phyloP scores from a whole-genome alignment of 2,329 filamentous ascomycete genomes.

The Colletotrichum theobromicola region DNA sequence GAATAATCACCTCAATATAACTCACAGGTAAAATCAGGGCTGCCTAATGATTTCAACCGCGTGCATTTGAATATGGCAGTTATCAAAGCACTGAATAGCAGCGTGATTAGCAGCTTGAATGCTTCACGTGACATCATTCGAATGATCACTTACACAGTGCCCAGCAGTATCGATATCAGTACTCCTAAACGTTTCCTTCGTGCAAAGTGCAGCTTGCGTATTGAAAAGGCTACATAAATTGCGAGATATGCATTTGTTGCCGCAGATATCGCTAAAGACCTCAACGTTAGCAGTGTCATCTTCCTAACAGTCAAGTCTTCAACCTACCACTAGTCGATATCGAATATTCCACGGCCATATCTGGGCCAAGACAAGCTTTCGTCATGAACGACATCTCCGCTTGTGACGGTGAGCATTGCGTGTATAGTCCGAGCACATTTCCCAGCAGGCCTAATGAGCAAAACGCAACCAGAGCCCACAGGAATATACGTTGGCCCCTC shows the following conservation, averaged over 20 bases:
- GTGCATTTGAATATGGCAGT: conserved; percentile 39
- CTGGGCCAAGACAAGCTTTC: conserved; percentile 38
- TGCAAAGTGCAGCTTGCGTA: conserved; percentile 41
- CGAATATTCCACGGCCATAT: conserved; percentile 42
- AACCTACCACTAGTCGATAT: conserved; percentile 43
- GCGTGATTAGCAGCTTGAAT: too few species aligned
- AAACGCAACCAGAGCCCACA: conserved; percentile 39
- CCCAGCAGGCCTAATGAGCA: conserved; percentile 34
- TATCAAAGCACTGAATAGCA: conserved; percentile 21
- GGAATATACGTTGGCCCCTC: conserved; percentile 33
- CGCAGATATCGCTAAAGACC: neutral
- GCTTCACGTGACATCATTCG: accelerated
- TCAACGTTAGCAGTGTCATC: neutral
- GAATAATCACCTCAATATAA: neutral
- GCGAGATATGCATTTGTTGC: conserved; percentile 43
- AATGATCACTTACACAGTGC: neutral
- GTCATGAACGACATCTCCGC: conserved; percentile 39
- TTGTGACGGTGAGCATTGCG: conserved; percentile 41
- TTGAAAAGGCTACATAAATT: conserved; percentile 42
- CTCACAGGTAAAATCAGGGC: conserved; percentile 30
- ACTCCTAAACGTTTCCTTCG: conserved; percentile 44
- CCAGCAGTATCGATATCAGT: conserved; percentile 39
- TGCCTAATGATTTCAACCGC: conserved; percentile 33
- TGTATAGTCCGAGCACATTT: conserved; percentile 45
- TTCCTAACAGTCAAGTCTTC: accelerated